Percentiles rank a stretch among this genome's conserved stretches.
Conservation (phyloP, 2,329 filamentous ascomycete genomes). For the Botryotinia convoluta region DNA sequence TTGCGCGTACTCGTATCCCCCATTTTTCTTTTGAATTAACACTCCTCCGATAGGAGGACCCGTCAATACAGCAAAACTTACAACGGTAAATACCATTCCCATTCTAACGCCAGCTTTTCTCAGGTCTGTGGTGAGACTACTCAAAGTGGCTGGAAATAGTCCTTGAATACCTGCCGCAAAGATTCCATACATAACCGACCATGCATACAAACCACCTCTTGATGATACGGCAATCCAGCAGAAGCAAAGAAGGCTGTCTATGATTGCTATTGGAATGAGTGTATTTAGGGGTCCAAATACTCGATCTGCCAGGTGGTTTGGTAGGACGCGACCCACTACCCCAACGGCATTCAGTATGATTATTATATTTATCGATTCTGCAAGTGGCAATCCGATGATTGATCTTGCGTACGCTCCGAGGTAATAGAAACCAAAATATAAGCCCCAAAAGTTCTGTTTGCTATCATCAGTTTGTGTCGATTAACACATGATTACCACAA, state of each 20-base stretch:
- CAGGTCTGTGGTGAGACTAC: constrained; percentile 50
- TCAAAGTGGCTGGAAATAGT: constrained; percentile 51
- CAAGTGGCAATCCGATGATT: constrained; percentile 41
- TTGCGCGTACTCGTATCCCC: constrained; percentile 50
- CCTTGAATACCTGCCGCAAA: constrained; percentile 49
- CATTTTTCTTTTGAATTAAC: constrained; percentile 46
- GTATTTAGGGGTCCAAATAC: constrained; percentile 53
- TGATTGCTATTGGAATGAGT: constrained; percentile 45
- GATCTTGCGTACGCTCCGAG: constrained; percentile 42
- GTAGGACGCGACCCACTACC: constrained; percentile 47
- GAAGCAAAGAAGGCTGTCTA: constrained; percentile 40
- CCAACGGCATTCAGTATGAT: constrained; percentile 54
- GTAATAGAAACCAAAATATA: constrained; percentile 46
- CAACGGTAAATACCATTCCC: constrained; percentile 53
- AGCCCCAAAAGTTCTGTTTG: constrained; percentile 41
- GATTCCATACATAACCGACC: constrained; percentile 52
- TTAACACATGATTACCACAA: constrained; percentile 17
- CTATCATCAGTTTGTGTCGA: not conserved
- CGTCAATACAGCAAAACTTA: constrained; percentile 52
- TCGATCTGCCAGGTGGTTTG: constrained; percentile 48
- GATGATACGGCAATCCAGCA: constrained; percentile 50
- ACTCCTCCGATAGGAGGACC: constrained; percentile 55
- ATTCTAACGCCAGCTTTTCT: constrained; percentile 55
- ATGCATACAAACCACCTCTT: constrained; percentile 47
- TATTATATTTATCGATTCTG: constrained; percentile 49